Percentiles rank a stretch among this genome's conserved stretches.
These are phyloP conservation scores for Isatis lusitanica DNA, from an alignment of 441 rosid genomes.

Conservation along the genomic window DNA sequence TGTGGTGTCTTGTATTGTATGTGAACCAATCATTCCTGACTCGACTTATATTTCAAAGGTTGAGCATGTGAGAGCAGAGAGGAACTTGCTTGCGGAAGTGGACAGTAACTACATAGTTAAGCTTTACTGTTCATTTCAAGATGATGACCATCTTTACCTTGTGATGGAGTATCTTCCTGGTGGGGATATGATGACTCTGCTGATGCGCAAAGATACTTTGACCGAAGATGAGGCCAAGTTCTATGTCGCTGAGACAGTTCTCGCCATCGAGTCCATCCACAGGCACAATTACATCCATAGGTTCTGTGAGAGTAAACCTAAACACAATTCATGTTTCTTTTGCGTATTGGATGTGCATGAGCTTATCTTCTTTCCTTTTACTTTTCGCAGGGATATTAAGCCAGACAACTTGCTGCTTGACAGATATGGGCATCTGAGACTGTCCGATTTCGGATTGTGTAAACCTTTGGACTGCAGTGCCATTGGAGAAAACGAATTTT, in stretches of 20 bases:
- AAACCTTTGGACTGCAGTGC: constrained; percentile 92
- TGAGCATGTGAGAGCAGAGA: constrained; percentile 97
- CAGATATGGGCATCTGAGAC: constrained; percentile 81
- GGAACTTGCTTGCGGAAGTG: constrained; percentile 95
- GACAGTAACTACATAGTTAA: constrained; percentile 97
- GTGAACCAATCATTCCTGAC: constrained; percentile 14
- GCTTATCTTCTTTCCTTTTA: constrained; percentile 1
- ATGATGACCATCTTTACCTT: constrained; percentile 92
- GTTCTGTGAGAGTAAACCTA: constrained; percentile 36
- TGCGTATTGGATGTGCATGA: background rate
- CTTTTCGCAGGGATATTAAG: constrained; percentile 74
- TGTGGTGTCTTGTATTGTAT: constrained; percentile 9
- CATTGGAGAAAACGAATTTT: constrained; percentile 79
- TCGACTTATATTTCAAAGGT: constrained; percentile 50
- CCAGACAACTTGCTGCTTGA: constrained; percentile 97
- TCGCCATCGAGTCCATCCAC: constrained; percentile 95
- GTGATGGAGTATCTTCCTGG: constrained; percentile 99
- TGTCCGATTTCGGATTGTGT: constrained; percentile 96
- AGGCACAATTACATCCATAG: constrained; percentile 87
- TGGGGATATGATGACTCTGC: constrained; percentile 98
- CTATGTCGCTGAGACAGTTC: constrained; percentile 92
- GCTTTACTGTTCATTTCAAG: constrained; percentile 95
- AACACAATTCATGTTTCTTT: background rate
- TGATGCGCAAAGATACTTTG: constrained; percentile 94
- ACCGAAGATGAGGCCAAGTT: constrained; percentile 91